Evolutionary conservation across 108 stramenopile species (phyloP), one percentile per base, ranked within the genome.

Genomic region (Pseudonitzschia multistriata): DNA sequence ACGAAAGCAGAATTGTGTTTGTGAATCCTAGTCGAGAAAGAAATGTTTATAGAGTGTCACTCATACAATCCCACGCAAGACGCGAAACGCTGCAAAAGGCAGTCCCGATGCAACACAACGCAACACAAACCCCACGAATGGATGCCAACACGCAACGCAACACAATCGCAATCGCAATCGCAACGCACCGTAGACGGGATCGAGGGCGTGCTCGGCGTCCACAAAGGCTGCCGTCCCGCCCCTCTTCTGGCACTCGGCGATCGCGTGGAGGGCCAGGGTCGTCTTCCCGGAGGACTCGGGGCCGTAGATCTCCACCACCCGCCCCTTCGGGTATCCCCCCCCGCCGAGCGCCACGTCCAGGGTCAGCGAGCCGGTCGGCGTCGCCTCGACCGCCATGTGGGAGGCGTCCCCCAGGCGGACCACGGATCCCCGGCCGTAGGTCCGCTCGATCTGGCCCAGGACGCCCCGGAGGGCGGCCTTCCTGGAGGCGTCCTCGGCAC

Each of bases 181-280:
- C 2, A 3, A 62, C 75, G 22, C 57, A 76, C 75, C 96, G 74
- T 99, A 98, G 0, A 81, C 67, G 2, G 96, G 91, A 73, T 99
- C 98, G 28, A 99, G 71, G n/a, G 98, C 97, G 78, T 98, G 97
- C 81, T 99, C 97, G 31, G 96, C 96, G 73, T 99, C 97, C 59
- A 99, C 89, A 70, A 99, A 98, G 13, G 96, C 97, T 11, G 96
- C 96, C 5, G 80, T 93, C 6, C 97, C 96, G 1, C 96, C 96
- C 25, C 48, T 56, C 70, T 81, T 79, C 78, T 99, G 97, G 48
- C 76, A 75, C 81, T 96, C 81, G 6, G 97, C 98, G 54, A 97
- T 87, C 27, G 91, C 96, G 63, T 99, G 97, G 37, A 99, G 81
- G 5, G 98, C 98, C 48, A 99, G 72, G 8, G 98, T 98, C 8